A percentile compares a stretch with the other conserved stretches of the same genome.
These are phyloP conservation scores for Microdochium trichocladiopsis DNA, from an alignment of 2,329 filamentous ascomycete genomes.

Conservation along the genomic window DNA sequence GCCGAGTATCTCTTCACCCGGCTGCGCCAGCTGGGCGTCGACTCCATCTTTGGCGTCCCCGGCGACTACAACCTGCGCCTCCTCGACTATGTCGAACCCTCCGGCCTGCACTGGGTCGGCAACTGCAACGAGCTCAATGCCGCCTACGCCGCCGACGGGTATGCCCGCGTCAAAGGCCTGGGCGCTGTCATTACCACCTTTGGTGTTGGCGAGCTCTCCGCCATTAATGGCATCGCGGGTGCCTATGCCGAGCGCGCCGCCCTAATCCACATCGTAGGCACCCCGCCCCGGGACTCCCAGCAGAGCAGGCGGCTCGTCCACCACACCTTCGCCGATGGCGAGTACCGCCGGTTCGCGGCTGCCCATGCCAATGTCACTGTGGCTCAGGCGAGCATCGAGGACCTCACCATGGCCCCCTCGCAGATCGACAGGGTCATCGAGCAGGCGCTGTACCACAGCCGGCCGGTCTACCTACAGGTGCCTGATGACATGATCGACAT, in stretches of 20 bases:
- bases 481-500: constrained; percentile 43
- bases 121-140: constrained; percentile 53
- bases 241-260: constrained; percentile 49
- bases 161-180: constrained; percentile 45
- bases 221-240: constrained; percentile 52
- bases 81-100: constrained; percentile 27
- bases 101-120: constrained; percentile 35
- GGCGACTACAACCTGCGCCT: constrained; percentile 31
- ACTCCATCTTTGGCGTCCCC: constrained; percentile 38
- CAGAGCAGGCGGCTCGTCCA: constrained; percentile 36
- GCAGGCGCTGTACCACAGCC: constrained; percentile 42
- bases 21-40: constrained; percentile 32
- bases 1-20: constrained; percentile 28
- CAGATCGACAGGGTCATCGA: constrained; percentile 43
- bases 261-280: constrained; percentile 52
- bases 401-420: constrained; percentile 34
- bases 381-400: constrained; percentile 36
- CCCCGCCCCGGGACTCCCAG: constrained; percentile 35
- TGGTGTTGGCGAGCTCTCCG: constrained; percentile 50
- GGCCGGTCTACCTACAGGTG: constrained; percentile 49
- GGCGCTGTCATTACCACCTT: constrained; percentile 49
- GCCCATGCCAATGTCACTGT: constrained; percentile 42
- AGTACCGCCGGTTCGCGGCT: constrained; percentile 41
- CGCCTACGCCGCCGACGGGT: constrained; percentile 50
- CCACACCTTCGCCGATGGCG: constrained; percentile 48